Base-by-base conservation (phyloP, 495 filamentous ascomycete genomes). In the Penicillium tannophilum region DNA sequence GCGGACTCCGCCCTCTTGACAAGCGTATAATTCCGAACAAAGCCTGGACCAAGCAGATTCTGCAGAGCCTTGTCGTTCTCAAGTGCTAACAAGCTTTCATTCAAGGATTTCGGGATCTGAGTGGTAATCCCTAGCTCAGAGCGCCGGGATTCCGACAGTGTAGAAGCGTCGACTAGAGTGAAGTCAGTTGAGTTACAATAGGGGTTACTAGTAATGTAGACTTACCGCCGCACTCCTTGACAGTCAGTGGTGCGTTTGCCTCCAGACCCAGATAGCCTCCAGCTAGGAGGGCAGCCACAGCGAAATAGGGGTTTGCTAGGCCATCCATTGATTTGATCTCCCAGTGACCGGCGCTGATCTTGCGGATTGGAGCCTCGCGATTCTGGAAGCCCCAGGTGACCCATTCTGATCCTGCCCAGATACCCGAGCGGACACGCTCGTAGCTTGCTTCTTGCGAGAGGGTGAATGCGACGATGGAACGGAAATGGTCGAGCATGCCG, bases 201-300 rank as follows among this genome's bases (percentile, higher is more conserved):
- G n/a, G 6, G 28, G 42, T 47, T 36, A 16, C 20, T 39, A 12
- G 20, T 23, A 33, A 51, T 19, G 57, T 2, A 49, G 6, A 33
- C 72, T 58, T 61, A 63, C 80, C 75, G 49, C 63, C 66, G 68
- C 87, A 90, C 59, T 92, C 85, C 30, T 79, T 71, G 77, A 71
- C 61, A 0, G 65, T 75, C 41, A 91, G 63, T 30, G 73, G 60
- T 50, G 74, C 69, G 10, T 72, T 64, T 8, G 71, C 72, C 3
- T 69, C 63, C 6, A 91, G 54, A 0, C 90, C 92, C n/a, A 82
- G 52, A 9, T 82, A 74, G 0, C 92, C 92, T 0, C 84, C 85
- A 0, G 80, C 79, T 3, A 96, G 63, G 8, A 96, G 68, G 0
- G 88, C 88, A 12, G 86, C 84, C 56, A 79, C 59, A 8, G 75